Evolutionary conservation across 2,329 filamentous ascomycete genomes (phyloP).

Genomic region (Aspergillus alliaceus): DNA sequence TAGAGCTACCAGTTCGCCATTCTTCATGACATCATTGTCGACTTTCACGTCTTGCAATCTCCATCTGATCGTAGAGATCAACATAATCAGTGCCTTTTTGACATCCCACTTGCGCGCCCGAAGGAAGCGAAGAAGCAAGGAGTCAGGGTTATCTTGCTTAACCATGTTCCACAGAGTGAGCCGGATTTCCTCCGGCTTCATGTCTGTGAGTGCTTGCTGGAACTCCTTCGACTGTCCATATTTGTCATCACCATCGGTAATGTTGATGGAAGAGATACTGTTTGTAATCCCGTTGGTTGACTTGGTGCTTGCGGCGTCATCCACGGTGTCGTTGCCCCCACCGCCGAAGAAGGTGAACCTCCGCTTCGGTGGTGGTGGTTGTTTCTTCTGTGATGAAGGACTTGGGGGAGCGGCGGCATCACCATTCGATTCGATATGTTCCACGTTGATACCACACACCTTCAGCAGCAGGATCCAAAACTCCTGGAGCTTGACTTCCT

Average conservation of each 20-base stretch:
- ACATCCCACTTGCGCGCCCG: slow-evolving; percentile 95
- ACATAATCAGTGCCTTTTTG: slow-evolving; percentile 88
- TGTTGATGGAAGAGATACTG: slow-evolving; percentile 35
- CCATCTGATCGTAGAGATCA: slow-evolving; percentile 94
- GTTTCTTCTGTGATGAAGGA: slow-evolving; percentile 50
- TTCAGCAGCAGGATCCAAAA: slow-evolving; percentile 78
- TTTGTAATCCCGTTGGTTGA: slow-evolving; percentile 41
- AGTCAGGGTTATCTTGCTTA: slow-evolving; percentile 93
- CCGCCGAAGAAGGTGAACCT: slow-evolving; percentile 69
- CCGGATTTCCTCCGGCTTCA: slow-evolving; percentile 75
- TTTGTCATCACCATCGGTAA: slow-evolving; percentile 74
- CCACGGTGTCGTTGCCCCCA: slow-evolving; percentile 49
- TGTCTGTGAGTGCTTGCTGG: slow-evolving; percentile 73
- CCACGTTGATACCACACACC: slow-evolving; percentile 64
- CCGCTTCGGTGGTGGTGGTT: slow-evolving; percentile 62
- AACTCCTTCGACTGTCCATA: slow-evolving; percentile 88
- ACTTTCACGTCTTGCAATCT: slow-evolving; percentile 78
- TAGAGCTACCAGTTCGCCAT: slow-evolving; percentile 70
- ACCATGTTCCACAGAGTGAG: slow-evolving; percentile 88
- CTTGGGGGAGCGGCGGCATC: slow-evolving; percentile 22
- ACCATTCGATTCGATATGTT: slow-evolving; percentile 25
- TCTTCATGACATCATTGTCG: slow-evolving; percentile 80
- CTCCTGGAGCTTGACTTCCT: slow-evolving; percentile 84
- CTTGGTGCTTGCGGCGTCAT: slow-evolving; percentile 31
- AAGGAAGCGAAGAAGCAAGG: slow-evolving; percentile 76